These are phyloP conservation scores for Tulasnella sp. DNA, from an alignment of 768 basidiomycete genomes.

Conservation along the genomic window DNA sequence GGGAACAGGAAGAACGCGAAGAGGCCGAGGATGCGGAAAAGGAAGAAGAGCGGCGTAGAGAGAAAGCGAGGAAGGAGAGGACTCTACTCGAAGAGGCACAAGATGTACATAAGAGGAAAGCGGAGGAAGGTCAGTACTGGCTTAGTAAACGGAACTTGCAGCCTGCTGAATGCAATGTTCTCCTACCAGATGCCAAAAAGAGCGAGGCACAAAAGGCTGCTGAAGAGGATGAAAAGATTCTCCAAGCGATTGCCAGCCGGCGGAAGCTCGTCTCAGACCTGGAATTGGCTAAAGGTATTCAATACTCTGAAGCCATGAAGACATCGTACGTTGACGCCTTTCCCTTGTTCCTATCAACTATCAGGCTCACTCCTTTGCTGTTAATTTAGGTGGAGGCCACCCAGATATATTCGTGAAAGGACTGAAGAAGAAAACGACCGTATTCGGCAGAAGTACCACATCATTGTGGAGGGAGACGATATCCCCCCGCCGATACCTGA, in stretches of 20 bases:
- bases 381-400: slow-evolving; percentile 74
- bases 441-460: slow-evolving; percentile 87
- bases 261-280: slow-evolving; percentile 88
- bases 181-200: slow-evolving; percentile 70
- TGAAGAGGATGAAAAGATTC: slow-evolving; percentile 85
- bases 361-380: slow-evolving; percentile 22
- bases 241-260: slow-evolving; percentile 86
- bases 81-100: slow-evolving; percentile 91
- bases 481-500: slow-evolving; percentile 90
- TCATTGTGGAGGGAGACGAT: slow-evolving; percentile 90
- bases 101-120: slow-evolving; percentile 84
- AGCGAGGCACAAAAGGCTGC: slow-evolving; percentile 78
- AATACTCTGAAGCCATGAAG: slow-evolving; percentile 80
- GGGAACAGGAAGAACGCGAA: slow-evolving; percentile 53
- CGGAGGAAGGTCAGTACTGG: slow-evolving; percentile 61
- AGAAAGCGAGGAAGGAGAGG: slow-evolving; percentile 75
- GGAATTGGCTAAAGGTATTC: slow-evolving; percentile 89
- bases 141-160: not conserved
- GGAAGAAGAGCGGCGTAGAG: slow-evolving; percentile 71
- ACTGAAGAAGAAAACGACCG: slow-evolving; percentile 64
- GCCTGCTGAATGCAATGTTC: not conserved
- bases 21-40: slow-evolving; percentile 67
- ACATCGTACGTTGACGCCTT: slow-evolving; percentile 61
- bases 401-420: slow-evolving; percentile 72
- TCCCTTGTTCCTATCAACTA: not conserved